Conservation (phyloP, 371 early-diverging fungal genomes). For the Saksenaea vasiformis region DNA sequence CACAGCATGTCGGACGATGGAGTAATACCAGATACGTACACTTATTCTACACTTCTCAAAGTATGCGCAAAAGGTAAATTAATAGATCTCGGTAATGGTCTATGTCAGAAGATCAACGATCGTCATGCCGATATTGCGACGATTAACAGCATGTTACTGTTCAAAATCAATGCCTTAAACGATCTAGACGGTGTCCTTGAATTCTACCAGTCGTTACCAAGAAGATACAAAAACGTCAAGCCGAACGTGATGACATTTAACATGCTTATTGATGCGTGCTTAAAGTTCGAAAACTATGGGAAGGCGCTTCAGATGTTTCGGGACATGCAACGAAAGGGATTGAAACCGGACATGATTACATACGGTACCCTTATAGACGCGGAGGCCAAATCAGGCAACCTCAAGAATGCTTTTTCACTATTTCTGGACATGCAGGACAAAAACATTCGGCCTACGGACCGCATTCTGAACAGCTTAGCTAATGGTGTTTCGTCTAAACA, state of each 20-base stretch:
- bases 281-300: slow-evolving; percentile 30
- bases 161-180: slow-evolving; percentile 8
- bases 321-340: slow-evolving; percentile 30
- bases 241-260: slow-evolving; percentile 41
- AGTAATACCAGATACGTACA: slow-evolving; percentile 44
- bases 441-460: slow-evolving; percentile 33
- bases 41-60: slow-evolving; percentile 49
- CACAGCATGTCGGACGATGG: slow-evolving; percentile 29
- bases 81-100: slow-evolving; percentile 15
- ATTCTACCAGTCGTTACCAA: slow-evolving; percentile 20
- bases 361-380: slow-evolving; percentile 57
- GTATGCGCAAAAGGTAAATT: slow-evolving; percentile 29
- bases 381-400: slow-evolving; percentile 30
- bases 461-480: slow-evolving; percentile 33
- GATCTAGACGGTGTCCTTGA: slow-evolving; percentile 21
- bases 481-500: slow-evolving; percentile 19
- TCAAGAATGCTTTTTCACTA: slow-evolving; percentile 31
- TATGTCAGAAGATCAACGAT: background rate
- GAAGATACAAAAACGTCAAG: slow-evolving; percentile 19
- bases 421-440: slow-evolving; percentile 40
- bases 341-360: slow-evolving; percentile 52
- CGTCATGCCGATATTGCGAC: slow-evolving; percentile 23
- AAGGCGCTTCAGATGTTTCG: slow-evolving; percentile 35
- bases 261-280: slow-evolving; percentile 43
- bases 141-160: slow-evolving; percentile 38